Conservation (phyloP, 225 moss, liverwort and hornwort genomes). For the Neckera pumila region DNA sequence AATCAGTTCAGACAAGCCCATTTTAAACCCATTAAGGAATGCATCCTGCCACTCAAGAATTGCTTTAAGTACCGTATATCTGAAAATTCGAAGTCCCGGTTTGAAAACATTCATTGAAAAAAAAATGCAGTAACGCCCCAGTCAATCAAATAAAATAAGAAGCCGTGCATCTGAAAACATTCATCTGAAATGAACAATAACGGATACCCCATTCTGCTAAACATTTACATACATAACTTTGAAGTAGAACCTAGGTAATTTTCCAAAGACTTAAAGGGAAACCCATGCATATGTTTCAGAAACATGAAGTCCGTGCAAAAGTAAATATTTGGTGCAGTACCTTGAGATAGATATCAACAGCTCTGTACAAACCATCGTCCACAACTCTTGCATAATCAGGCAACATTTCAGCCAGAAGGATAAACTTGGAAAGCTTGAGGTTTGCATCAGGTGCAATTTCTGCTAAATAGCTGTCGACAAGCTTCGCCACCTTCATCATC, state of each 20-base stretch:
- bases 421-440: slow-evolving; percentile 87
- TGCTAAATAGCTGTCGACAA: slow-evolving; percentile 90
- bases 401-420: slow-evolving; percentile 72
- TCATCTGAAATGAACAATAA: neutral
- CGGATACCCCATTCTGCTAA: neutral
- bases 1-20: neutral
- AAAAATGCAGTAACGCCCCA: neutral
- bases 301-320: neutral
- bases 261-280: neutral
- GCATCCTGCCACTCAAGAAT: neutral
- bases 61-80: neutral
- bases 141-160: neutral
- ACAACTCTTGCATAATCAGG: slow-evolving; percentile 95
- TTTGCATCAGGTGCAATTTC: slow-evolving; percentile 99
- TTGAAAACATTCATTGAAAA: too few relatives aligned
- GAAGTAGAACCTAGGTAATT: neutral
- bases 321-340: slow-evolving; percentile 16
- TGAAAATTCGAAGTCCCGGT: neutral
- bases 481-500: slow-evolving; percentile 97
- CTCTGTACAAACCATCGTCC: slow-evolving; percentile 93
- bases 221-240: neutral
- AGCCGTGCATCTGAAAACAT: neutral
- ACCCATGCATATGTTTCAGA: neutral
- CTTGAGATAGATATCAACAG: slow-evolving; percentile 97
- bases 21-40: neutral